A percentile compares a stretch with the other conserved stretches of the same genome.
Conservation (phyloP, 805 yeast species). For the Starmerella ratchasimensis region DNA sequence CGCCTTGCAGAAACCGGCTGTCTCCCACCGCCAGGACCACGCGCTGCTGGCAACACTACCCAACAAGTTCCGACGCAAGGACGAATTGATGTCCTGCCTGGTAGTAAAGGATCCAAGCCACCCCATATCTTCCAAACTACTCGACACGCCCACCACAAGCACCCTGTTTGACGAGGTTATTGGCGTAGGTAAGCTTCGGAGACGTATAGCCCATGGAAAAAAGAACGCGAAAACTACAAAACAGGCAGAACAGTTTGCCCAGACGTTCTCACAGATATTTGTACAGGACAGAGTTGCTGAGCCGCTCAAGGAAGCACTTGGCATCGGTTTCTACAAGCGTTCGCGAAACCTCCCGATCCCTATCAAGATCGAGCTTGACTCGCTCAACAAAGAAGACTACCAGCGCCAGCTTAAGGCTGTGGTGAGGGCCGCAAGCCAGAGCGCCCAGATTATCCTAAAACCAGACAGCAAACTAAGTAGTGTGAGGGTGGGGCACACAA, state of each 20-base stretch:
- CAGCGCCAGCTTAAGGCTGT: constrained; percentile 4
- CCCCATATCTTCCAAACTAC: constrained; percentile 6
- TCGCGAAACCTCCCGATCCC: constrained; percentile 18
- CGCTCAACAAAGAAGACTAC: constrained; percentile 2
- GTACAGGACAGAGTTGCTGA: constrained; percentile 19
- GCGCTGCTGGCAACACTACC: constrained; percentile 20
- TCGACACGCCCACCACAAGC: neutral
- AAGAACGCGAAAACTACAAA: constrained; percentile 14
- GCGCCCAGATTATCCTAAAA: constrained; percentile 19
- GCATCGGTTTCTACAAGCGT: constrained; percentile 18
- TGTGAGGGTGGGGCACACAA: constrained; percentile 19
- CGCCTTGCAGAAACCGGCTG: constrained; percentile 11
- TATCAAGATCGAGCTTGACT: constrained; percentile 4
- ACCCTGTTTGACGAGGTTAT: constrained; percentile 21
- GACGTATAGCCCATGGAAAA: constrained; percentile 16
- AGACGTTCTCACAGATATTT: constrained; percentile 15
- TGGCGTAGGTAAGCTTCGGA: constrained; percentile 21
- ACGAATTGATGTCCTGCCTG: constrained; percentile 17
- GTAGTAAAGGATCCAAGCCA: constrained; percentile 20
- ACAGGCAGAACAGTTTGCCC: constrained; percentile 15
- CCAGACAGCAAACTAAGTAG: constrained; percentile 12
- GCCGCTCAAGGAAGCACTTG: constrained; percentile 19
- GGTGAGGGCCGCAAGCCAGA: constrained; percentile 5
- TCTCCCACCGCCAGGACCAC: constrained; percentile 9
- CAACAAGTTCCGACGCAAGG: constrained; percentile 14